Base-by-base conservation (phyloP, 208 protist species). In the Histomonas meleagridis region DNA sequence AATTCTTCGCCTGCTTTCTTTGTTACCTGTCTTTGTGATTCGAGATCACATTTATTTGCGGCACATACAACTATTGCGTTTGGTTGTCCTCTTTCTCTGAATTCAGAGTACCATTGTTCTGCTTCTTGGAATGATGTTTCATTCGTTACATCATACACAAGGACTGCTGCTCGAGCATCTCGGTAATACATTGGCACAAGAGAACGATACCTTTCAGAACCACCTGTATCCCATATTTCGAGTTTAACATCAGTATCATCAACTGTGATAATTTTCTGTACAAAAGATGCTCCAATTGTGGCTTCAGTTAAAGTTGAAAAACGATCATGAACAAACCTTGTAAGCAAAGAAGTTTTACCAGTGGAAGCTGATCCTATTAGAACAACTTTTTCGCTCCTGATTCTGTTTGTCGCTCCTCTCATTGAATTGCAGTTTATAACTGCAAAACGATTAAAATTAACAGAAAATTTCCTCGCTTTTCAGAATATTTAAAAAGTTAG, bases 211-310 rank as follows among this genome's bases (percentile, higher is more conserved):
- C 62, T 91, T 46, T 91, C 81, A 38, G 48, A 65, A 9, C 81
- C 81, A 48, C 51, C 81, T 60, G 81, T 91, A 65, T 91, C 81
- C 81, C 81, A 91, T 62, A 91, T 65, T 57, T 91, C 51, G 7
- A 57, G 16, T 69, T 48, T 65, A 40, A 91, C 62, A 9, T 91
- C 81, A 9, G n/a, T 12, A 12, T 65, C 81, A 32, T 91, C 81
- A 32, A 91, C 48, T 91, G 28, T 65, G 49, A 62, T 23, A 48
- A 48, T 55, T 26, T 69, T 65, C 38, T 43, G n/a, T 62, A 38
- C 48, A 21, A 91, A 91, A 46, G 49, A 18, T 57, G 81, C 81
- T 40, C 81, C 81, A 38, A 91, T 91, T 91, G 81, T 91, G 14
- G 81, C 48, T 91, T 57, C 81, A 38, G 26, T 18, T 40, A 62